Evolutionary conservation across 2,329 filamentous ascomycete species (phyloP), one percentile per base, ranked within the genome.

Genomic region (Alternaria ventricosa): DNA sequence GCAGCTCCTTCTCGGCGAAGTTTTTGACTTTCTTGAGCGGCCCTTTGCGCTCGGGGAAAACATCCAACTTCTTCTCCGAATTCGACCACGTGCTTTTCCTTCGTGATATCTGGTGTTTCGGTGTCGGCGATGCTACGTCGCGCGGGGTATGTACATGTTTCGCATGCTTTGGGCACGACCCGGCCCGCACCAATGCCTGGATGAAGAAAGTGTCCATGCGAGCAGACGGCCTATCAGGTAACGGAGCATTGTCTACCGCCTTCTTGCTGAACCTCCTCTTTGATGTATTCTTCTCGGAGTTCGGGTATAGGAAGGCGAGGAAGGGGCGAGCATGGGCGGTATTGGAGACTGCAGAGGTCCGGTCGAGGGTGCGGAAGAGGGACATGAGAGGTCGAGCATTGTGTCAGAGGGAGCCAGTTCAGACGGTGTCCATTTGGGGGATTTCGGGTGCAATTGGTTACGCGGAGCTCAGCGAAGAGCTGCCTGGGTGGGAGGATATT

Each of bases 351-450:
- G 82, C 76, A 78, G 82, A 81, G 80, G 81, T 81, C 83, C 84
- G 82, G 78, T 85, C 82, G 80, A 85, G 82, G 81, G 82, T 82
- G 81, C 83, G 84, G 82, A 86, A 78, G 82, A 85, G 82, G 86
- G 86, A 88, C 88, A 90, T 90, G 87, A 86, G 86, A 85, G 76
- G 82, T 78, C 82, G 82, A 81, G 84, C 88, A 90, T 90, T 72
- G 83, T 88, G 86, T 81, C 80, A 77, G 71, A 60, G 66, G 65
- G 61, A 60, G 65, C 57, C 45, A 47, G 59, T 63, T 60, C 56
- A 62, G 63, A 56, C 50, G 59, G 33, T n/a, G 63, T 68, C 67
- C 71, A 75, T 73, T 41, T 30, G 63, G 50, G 36, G 20, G 23
- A 5, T 18, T 8, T 13, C 15, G 43, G 12, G 27, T 36, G 44